phyloP scores from a whole-genome alignment of 2,329 filamentous ascomycete genomes.

The Fusarium dimerum region DNA sequence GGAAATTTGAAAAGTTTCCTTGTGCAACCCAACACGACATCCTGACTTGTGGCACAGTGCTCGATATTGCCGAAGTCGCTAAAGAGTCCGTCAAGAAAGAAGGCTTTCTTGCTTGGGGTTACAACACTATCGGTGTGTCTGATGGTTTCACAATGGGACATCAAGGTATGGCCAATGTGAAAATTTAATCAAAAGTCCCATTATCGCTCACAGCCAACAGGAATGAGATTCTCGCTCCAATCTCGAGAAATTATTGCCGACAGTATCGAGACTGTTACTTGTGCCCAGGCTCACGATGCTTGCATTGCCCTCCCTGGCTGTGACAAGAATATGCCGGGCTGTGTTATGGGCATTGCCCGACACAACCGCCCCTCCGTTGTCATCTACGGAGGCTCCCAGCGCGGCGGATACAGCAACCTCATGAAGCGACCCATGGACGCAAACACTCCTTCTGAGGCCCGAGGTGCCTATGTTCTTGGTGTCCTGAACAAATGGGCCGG shows the following conservation, averaged over 20 bases:
- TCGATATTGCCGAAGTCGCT: slow-evolving; percentile 84
- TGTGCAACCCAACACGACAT: background rate
- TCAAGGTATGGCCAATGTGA: slow-evolving; percentile 61
- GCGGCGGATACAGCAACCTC: slow-evolving; percentile 78
- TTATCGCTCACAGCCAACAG: slow-evolving; percentile 42
- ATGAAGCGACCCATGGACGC: slow-evolving; percentile 83
- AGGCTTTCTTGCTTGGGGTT: slow-evolving; percentile 92
- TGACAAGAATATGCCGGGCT: slow-evolving; percentile 97
- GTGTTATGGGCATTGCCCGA: slow-evolving; percentile 87
- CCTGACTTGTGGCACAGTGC: slow-evolving; percentile 50
- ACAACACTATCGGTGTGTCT: slow-evolving; percentile 87
- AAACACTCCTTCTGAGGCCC: slow-evolving; percentile 83
- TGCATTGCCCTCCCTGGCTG: slow-evolving; percentile 92
- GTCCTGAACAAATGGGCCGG: slow-evolving; percentile 69
- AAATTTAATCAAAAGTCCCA: background rate
- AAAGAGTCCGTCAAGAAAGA: slow-evolving; percentile 80
- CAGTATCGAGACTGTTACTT: slow-evolving; percentile 90
- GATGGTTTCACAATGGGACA: slow-evolving; percentile 95
- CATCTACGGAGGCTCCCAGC: slow-evolving; percentile 95
- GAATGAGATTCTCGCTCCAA: slow-evolving; percentile 92
- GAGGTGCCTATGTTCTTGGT: slow-evolving; percentile 79
- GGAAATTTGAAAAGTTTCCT: background rate
- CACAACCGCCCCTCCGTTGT: slow-evolving; percentile 92
- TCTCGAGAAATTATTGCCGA: slow-evolving; percentile 92
- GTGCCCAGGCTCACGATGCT: slow-evolving; percentile 88